Base-by-base conservation (phyloP, 2,329 filamentous ascomycete species). In the Nectriaceae sp. region DNA sequence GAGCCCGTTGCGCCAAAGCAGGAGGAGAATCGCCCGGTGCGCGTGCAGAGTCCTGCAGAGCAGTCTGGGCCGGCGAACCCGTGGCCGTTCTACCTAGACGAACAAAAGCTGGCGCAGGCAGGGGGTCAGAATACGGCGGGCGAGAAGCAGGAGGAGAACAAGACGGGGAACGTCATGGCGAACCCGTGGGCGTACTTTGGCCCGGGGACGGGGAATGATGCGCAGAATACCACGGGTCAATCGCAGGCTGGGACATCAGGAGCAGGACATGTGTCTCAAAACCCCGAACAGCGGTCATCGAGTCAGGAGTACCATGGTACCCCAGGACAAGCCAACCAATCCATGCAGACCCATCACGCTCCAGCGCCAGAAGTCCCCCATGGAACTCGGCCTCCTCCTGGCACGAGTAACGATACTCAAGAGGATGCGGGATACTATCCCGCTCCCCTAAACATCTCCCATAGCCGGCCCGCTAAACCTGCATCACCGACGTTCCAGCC, bases 161-260 rank as follows among this genome's bases (percentile, higher is more conserved):
- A 44, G 42, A 16, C 26, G 22, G 16, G 41, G 5, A 44, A 48
- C 24, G 44, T 26, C n/a, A 48, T 49, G 50, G 67, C 65, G 24
- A 65, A 68, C 35, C 65, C 67, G 10, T 70, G 67, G 66, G 56
- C 67, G 15, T 70, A 67, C 26, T 61, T 66, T 51, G 65, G 65
- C 3, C 58, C 63, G 5, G 52, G 53, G 41, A 44, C 4, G 15
- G 24, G 16, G 29, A 20, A 15, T n/a, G 19, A 10, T 26, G 31
- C 42, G 15, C n/a, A n/a, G n/a, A n/a, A n/a, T n/a, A n/a, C n/a
- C n/a, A n/a, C n/a, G n/a, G n/a, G n/a, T n/a, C n/a, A n/a, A n/a
- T n/a, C n/a, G n/a, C n/a, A n/a, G n/a, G n/a, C n/a, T n/a, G n/a
- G n/a, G n/a, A n/a, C n/a, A n/a, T n/a, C n/a, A n/a, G 16, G 20